Conservation (phyloP, 2,329 filamentous ascomycete genomes). For the Kalmusia sp. region DNA sequence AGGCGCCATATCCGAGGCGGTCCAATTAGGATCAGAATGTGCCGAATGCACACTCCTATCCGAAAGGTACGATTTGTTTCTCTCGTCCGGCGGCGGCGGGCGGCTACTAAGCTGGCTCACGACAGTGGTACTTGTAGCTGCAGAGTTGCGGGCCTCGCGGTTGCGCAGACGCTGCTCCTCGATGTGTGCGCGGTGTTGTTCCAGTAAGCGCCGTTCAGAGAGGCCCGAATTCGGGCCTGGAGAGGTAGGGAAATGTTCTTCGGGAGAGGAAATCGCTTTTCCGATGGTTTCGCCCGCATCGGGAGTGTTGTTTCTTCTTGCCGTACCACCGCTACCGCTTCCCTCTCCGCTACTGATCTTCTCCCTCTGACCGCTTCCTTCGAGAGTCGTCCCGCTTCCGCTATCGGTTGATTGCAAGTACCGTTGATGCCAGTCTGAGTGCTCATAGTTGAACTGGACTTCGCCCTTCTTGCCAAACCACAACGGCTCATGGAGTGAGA, state of each 20-base stretch:
- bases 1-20: slow-evolving; percentile 7
- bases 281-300: neutral
- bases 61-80: neutral
- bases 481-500: slow-evolving; percentile 59
- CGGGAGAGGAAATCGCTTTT: neutral
- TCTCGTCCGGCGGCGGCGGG: neutral
- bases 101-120: neutral
- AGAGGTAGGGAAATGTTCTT: neutral
- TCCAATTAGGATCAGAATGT: slow-evolving; percentile 11
- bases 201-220: neutral
- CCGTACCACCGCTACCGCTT: slow-evolving; percentile 18
- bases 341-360: slow-evolving; percentile 7
- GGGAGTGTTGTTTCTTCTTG: slow-evolving; percentile 15
- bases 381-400: slow-evolving; percentile 5
- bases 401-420: slow-evolving; percentile 10
- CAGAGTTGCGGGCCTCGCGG: neutral
- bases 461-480: slow-evolving; percentile 65
- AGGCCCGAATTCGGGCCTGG: neutral
- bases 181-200: neutral
- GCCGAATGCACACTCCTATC: neutral
- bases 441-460: slow-evolving; percentile 57
- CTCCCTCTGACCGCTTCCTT: neutral
- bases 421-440: slow-evolving; percentile 35
- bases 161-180: neutral
- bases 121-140: slow-evolving; percentile 1